phyloP scores from a whole-genome alignment of 2,329 filamentous ascomycete species.

The Cercospora brassicicola region DNA sequence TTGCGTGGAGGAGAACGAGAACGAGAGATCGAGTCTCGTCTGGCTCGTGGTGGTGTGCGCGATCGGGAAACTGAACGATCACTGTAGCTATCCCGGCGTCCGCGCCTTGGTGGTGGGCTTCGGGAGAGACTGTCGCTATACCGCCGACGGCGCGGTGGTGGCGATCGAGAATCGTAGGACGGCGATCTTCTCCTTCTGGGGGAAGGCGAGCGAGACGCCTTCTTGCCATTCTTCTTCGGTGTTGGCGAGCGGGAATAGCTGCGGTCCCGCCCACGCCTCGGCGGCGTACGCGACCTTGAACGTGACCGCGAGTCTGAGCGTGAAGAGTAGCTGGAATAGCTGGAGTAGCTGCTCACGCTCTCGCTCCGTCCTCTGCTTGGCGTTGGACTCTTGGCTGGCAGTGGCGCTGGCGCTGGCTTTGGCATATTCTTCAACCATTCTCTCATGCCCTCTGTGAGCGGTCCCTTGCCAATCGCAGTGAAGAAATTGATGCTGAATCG shows the following conservation, averaged over 20 bases:
- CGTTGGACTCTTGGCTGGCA: conserved; percentile 50
- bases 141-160: conserved; percentile 23
- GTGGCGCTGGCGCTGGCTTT: conserved; percentile 73
- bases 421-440: conserved; percentile 86
- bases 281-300: conserved; percentile 33
- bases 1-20: conserved; percentile 34
- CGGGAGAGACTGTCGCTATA: conserved; percentile 23
- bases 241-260: conserved; percentile 26
- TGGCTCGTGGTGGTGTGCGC: conserved; percentile 36
- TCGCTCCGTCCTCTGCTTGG: conserved; percentile 60
- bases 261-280: conserved; percentile 22
- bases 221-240: conserved; percentile 16
- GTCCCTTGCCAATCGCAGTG: conserved; percentile 94
- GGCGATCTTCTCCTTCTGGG: conserved; percentile 23
- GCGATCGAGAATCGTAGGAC: conserved; percentile 33
- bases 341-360: conserved; percentile 73
- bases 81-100: conserved; percentile 28
- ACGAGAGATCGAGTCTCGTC: conserved; percentile 27
- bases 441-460: conserved; percentile 91
- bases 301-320: conserved; percentile 36
- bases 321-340: conserved; percentile 69
- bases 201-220: conserved; percentile 24
- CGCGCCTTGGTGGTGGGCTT: conserved; percentile 25
- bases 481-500: conserved; percentile 99
- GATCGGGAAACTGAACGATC: conserved; percentile 25